Base-by-base conservation (phyloP, 306 rosid genomes). In the Castanea crenata region DNA sequence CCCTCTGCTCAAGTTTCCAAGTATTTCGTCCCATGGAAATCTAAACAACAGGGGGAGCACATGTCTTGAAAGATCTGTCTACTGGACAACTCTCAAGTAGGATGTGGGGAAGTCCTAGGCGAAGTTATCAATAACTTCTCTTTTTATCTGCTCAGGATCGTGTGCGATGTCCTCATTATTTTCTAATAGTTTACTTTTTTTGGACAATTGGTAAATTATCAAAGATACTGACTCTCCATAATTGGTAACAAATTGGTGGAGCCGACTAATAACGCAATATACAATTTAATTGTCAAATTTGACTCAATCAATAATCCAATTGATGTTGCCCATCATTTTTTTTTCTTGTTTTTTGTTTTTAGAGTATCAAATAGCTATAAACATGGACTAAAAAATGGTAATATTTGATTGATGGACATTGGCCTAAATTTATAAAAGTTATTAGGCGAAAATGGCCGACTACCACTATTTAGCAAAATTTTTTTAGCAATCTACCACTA, bases 81-180 rank as follows among this genome's bases (percentile, higher is more conserved):
- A 64, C 65, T 61, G 35, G 5, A 73, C 83, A 20, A 35, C 5
- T 4, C 55, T 63, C 25, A 15, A 6, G 67, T 32, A 73, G 5
- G 5, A 4, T 5, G 10, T 29, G 5, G 78, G 83, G 14, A 79
- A 58, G 44, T 73, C 62, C 69, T 79, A 73, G 74, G 83, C 83
- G 34, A 49, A 55, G 7, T 79, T 79, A 25, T 63, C 73, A 62
- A 51, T 55, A 46, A 79, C 51, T 52, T 62, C 78, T 34, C 7
- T 32, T 62, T 73, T 59, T 31, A 73, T 79, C 0, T 2, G 35
- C 64, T 71, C 44, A 0, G 78, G 73, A 25, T 79, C 73, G 5
- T 16, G 5, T 5, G 21, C 56, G 3, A 73, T 25, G 18, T 18
- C 62, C 46, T 41, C 14, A 21, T 74, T 74, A 67, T 1, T 12